phyloP scores from a whole-genome alignment of 1,139 yeast genomes.

The Kurtzmaniella quercitrusa region DNA sequence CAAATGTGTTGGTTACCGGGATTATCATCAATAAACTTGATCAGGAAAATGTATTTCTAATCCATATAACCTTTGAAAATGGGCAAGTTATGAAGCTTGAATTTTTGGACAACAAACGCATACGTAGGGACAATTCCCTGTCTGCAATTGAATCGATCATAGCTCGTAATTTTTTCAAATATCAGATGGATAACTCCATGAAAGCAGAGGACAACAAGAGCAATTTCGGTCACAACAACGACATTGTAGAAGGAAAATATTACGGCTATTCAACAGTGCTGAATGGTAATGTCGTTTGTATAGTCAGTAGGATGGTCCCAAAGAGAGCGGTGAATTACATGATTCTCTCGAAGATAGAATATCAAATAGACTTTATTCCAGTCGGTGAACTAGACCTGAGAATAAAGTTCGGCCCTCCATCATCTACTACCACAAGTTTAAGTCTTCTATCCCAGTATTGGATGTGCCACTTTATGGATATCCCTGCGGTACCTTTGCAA shows the following conservation, averaged over 20 bases:
- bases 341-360: slow-evolving; percentile 23
- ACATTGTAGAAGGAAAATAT: slow-evolving; percentile 25
- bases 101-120: neutral
- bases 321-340: slow-evolving; percentile 27
- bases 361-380: slow-evolving; percentile 20
- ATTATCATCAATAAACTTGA: slow-evolving; percentile 2
- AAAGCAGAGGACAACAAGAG: slow-evolving; percentile 17
- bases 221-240: slow-evolving; percentile 15
- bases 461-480: slow-evolving; percentile 11
- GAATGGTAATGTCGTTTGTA: slow-evolving; percentile 19
- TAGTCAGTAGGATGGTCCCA: slow-evolving; percentile 25
- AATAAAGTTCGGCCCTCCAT: neutral
- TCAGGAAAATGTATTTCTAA: slow-evolving; percentile 2
- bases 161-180: slow-evolving; percentile 19
- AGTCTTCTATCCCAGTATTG: slow-evolving; percentile 8
- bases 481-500: slow-evolving; percentile 18
- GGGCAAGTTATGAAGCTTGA: slow-evolving; percentile 18
- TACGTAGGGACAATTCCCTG: neutral
- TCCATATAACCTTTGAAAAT: slow-evolving; percentile 21
- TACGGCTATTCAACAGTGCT: slow-evolving; percentile 22
- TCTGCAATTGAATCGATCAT: slow-evolving; percentile 14
- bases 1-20: slow-evolving; percentile 7
- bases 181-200: slow-evolving; percentile 22
- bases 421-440: neutral
- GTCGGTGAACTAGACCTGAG: neutral